These are phyloP conservation scores for Stylonectria norvegica DNA, from an alignment of 2,329 filamentous ascomycete species.

Conservation along the genomic window DNA sequence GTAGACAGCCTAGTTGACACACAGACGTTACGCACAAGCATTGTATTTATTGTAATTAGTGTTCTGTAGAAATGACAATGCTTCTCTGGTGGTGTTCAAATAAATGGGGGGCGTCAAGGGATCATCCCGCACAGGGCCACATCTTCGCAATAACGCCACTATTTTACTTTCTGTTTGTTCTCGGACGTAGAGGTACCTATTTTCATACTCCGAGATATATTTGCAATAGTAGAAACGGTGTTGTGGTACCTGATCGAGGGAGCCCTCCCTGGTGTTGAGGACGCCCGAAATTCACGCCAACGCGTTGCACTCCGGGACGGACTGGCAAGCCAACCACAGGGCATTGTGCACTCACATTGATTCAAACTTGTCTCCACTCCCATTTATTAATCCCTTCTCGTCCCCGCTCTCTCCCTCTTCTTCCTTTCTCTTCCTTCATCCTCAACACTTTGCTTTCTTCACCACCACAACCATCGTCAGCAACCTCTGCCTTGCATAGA, in stretches of 20 bases:
- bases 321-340: not conserved
- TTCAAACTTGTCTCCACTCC: constrained; percentile 9
- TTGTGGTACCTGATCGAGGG: not conserved
- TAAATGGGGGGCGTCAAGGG: not conserved
- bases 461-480: not conserved
- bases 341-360: constrained; percentile 6
- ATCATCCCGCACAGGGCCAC: not conserved
- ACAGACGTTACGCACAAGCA: too few species aligned
- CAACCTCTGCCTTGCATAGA: too few species aligned
- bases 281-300: not conserved
- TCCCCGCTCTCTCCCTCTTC: not conserved
- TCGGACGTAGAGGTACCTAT: not conserved
- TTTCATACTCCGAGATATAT: not conserved
- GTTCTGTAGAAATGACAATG: not conserved
- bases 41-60: not conserved
- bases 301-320: not conserved
- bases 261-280: not conserved
- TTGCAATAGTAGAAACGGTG: not conserved
- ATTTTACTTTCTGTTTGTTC: not conserved
- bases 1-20: too few species aligned
- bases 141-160: not conserved
- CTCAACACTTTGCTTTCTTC: not conserved
- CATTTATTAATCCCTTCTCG: constrained; percentile 11
- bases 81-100: not conserved
- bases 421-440: constrained; percentile 4